Evolutionary conservation across 129 eudicot species (phyloP).

Genomic region (Heracleum sosnowskyi): DNA sequence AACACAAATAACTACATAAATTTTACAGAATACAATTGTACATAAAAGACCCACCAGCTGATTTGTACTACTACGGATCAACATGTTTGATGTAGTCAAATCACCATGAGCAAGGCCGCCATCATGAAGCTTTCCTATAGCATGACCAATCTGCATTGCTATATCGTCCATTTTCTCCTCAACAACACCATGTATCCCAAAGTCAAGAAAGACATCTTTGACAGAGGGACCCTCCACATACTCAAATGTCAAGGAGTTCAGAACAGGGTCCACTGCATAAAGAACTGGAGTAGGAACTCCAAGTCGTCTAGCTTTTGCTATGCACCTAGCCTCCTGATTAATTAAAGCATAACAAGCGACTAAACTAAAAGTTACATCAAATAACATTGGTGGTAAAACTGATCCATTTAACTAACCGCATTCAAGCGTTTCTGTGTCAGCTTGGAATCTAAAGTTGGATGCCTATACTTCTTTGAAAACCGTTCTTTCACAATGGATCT

Average conservation of each 20-base stretch:
- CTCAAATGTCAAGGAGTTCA: conserved; percentile 65
- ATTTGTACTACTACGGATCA: conserved; percentile 54
- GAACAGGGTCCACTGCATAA: conserved; percentile 66
- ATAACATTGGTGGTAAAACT: background rate
- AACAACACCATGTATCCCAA: conserved; percentile 63
- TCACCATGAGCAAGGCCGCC: conserved; percentile 97
- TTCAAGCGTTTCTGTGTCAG: conserved; percentile 83
- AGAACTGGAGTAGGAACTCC: conserved; percentile 90
- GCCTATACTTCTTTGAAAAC: conserved; percentile 90
- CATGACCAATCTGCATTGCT: conserved; percentile 74
- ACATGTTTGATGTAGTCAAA: conserved; percentile 96
- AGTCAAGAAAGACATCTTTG: conserved; percentile 74
- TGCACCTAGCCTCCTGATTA: conserved; percentile 85
- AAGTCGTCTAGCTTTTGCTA: conserved; percentile 88
- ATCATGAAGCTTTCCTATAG: conserved; percentile 85
- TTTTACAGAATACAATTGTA: background rate
- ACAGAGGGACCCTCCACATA: conserved; percentile 78
- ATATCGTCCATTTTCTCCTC: conserved; percentile 70
- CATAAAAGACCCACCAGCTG: conserved; percentile 57
- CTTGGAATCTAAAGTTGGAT: conserved; percentile 77
- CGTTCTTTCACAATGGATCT: conserved; percentile 83
- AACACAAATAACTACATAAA: background rate
- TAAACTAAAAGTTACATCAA: background rate
- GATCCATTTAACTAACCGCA: conserved; percentile 52
- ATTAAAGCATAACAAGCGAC: conserved; percentile 7